Conservation (phyloP, 345 rosid genomes). For the Eucalyptus victrix region DNA sequence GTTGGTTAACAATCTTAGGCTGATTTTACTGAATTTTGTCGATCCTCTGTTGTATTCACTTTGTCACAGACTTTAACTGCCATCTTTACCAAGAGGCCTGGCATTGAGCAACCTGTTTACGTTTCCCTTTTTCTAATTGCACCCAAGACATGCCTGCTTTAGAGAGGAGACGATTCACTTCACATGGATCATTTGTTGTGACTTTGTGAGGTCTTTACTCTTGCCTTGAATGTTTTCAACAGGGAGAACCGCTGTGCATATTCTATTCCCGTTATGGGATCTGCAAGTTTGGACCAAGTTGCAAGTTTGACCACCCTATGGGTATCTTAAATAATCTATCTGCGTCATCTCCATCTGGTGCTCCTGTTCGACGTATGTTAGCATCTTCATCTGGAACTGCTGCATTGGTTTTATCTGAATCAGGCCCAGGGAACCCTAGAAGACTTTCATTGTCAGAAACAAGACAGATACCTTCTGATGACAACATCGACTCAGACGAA, state of each 20-base stretch:
- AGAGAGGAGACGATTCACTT: neutral
- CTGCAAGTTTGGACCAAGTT: constrained; percentile 99
- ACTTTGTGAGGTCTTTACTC: neutral
- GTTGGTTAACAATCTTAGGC: constrained; percentile 29
- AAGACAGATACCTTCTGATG: constrained; percentile 73
- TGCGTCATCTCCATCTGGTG: constrained; percentile 38
- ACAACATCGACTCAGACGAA: constrained; percentile 52
- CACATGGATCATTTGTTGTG: neutral
- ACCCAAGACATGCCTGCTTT: neutral
- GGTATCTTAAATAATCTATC: constrained; percentile 55
- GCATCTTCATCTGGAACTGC: constrained; percentile 56
- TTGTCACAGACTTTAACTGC: neutral
- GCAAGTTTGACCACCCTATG: constrained; percentile 99
- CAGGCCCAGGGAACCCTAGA: constrained; percentile 46
- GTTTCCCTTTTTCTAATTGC: neutral
- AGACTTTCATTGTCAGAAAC: constrained; percentile 63
- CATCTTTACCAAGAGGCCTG: neutral
- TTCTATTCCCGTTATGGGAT: constrained; percentile 94
- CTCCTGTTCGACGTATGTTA: constrained; percentile 31
- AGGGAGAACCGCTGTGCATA: constrained; percentile 93
- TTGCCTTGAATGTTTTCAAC: constrained; percentile 1
- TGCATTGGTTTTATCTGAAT: constrained; percentile 52
- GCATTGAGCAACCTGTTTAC: neutral
- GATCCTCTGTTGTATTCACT: neutral
- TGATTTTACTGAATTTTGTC: neutral